Conservation (phyloP, 345 rosid genomes). For the Rhodamnia argentea region DNA sequence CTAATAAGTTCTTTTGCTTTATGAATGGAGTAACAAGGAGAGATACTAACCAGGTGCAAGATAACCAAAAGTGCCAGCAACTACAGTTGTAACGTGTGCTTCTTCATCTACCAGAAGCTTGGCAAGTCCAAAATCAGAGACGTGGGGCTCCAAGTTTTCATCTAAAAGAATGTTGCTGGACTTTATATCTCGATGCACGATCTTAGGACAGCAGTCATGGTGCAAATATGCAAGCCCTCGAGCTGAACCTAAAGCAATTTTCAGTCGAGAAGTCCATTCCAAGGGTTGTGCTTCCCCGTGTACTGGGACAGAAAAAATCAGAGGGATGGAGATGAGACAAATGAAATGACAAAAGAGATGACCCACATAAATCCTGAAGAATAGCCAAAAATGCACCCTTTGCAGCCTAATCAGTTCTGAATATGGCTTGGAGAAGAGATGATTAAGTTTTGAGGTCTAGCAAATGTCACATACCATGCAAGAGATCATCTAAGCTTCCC, state of each 20-base stretch:
- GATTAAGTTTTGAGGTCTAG: background rate
- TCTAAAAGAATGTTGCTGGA: conserved; percentile 90
- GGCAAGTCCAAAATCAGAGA: conserved; percentile 94
- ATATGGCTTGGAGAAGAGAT: background rate
- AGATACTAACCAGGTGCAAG: conserved; percentile 74
- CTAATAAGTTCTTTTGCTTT: background rate
- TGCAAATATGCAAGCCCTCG: conserved; percentile 82
- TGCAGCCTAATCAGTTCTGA: background rate
- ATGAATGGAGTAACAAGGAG: background rate
- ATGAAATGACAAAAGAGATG: background rate
- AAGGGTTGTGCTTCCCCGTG: conserved; percentile 23
- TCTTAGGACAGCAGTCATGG: conserved; percentile 85
- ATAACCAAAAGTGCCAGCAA: conserved; percentile 97
- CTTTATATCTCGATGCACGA: conserved; percentile 86
- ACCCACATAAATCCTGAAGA: background rate
- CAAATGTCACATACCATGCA: conserved; percentile 49
- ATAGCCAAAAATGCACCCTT: background rate
- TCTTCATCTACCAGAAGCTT: conserved; percentile 90
- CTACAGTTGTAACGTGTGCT: conserved; percentile 87
- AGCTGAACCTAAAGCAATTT: conserved; percentile 77
- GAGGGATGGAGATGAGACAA: background rate
- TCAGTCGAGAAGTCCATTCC: conserved; percentile 68
- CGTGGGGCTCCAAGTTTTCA: conserved; percentile 83
- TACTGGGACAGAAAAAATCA: conserved; percentile 7
- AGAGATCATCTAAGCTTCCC: conserved; percentile 85